A percentile compares a stretch with the other conserved stretches of the same genome.
Conservation (phyloP, 345 rosid species). For the Bruguiera parviflora region DNA sequence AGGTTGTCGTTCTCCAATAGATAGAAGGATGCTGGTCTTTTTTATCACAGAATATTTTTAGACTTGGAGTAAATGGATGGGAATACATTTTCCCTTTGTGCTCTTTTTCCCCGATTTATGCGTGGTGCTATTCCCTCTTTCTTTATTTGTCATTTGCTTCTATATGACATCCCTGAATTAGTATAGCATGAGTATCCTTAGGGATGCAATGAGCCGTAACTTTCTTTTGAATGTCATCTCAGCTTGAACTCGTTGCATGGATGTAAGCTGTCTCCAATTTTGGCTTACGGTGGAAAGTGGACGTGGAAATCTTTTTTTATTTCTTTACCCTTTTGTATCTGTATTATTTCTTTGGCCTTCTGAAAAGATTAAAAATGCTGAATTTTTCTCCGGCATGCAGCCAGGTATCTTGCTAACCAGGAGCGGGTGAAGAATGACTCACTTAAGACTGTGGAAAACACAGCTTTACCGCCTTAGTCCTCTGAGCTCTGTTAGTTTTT, state of each 20-base stretch:
- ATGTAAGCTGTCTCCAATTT: no score
- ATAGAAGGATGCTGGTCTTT: neutral
- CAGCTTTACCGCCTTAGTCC: constrained; percentile 63
- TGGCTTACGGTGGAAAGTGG: no score
- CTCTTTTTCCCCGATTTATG: neutral
- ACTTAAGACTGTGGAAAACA: constrained; percentile 91
- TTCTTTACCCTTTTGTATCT: neutral
- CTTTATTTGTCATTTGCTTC: no score
- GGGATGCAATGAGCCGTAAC: neutral
- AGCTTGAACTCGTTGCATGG: no score
- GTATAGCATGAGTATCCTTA: no score
- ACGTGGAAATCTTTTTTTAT: neutral
- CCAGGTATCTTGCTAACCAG: constrained; percentile 96
- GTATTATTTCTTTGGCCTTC: constrained; percentile 3
- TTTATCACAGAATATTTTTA: neutral
- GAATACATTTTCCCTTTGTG: neutral
- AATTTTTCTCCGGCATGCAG: constrained; percentile 73
- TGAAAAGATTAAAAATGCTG: constrained; percentile 18
- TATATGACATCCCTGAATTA: no score
- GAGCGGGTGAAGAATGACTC: constrained; percentile 99
- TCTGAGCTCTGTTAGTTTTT: constrained; percentile 11
- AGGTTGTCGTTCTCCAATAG: no score
- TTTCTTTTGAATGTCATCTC: constrained; percentile 7
- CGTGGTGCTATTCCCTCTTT: no score
- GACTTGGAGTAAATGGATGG: neutral